phyloP scores from a whole-genome alignment of 192 early-diverging fungal species.

The Rhizoclosmatium globosum region DNA sequence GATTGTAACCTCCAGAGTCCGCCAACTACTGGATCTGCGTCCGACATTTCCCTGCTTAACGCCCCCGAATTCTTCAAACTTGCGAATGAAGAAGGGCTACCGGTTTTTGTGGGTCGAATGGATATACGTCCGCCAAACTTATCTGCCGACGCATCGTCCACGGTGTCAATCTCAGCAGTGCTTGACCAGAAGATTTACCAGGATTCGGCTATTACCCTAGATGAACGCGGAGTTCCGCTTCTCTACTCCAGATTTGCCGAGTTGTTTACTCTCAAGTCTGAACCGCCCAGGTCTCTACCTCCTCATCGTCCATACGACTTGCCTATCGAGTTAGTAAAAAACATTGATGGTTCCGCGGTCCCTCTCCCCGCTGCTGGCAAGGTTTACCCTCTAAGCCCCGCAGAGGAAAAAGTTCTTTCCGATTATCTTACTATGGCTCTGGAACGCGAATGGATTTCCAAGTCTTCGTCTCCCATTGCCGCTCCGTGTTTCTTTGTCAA shows the following conservation, averaged over 20 bases:
- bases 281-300: constrained; percentile 6
- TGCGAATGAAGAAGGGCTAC: background rate
- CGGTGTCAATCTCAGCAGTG: constrained; percentile 13
- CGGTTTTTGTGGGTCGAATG: constrained; percentile 12
- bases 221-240: constrained; percentile 16
- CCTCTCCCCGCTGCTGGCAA: constrained; percentile 18
- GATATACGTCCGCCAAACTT: background rate
- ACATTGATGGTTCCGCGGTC: background rate
- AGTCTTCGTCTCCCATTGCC: constrained; percentile 33
- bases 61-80: constrained; percentile 1
- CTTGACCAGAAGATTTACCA: constrained; percentile 1
- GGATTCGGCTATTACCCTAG: constrained; percentile 12
- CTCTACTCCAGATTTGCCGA: constrained; percentile 2
- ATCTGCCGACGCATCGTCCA: background rate
- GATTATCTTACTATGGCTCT: constrained; percentile 41
- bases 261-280: constrained; percentile 8
- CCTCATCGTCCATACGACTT: constrained; percentile 23
- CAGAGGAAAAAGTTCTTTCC: constrained; percentile 15
- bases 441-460: constrained; percentile 33
- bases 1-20: background rate
- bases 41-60: constrained; percentile 7
- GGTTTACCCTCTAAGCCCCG: constrained; percentile 21
- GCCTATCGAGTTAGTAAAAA: constrained; percentile 7
- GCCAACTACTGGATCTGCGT: background rate
- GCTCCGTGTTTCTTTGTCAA: constrained; percentile 49